These are phyloP conservation scores for Auxenochlorella pyrenoidosa DNA, from an alignment of 139 green algal genomes.

Conservation along the genomic window DNA sequence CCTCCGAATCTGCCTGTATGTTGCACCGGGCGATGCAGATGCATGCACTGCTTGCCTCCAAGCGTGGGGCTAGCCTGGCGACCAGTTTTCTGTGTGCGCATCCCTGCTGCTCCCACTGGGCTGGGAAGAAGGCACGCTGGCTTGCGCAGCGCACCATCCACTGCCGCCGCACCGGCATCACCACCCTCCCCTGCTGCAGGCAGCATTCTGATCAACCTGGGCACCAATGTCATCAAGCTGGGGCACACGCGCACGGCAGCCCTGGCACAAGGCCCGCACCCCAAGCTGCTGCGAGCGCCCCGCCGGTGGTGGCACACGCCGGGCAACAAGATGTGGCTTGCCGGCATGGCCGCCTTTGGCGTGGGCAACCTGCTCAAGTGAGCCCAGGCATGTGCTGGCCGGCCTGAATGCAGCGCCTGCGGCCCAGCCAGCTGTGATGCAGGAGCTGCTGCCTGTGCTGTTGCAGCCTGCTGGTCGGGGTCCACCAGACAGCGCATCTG, in stretches of 20 bases:
- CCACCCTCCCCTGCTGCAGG: not conserved
- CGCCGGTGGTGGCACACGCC: conserved; percentile 13
- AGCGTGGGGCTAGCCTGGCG: not conserved
- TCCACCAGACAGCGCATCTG: not conserved
- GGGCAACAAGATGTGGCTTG: conserved; percentile 67
- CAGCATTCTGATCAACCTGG: conserved; percentile 39
- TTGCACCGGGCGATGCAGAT: too few relatives aligned
- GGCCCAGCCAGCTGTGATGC: not conserved
- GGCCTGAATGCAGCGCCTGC: not conserved
- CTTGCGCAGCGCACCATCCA: not conserved
- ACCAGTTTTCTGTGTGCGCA: not conserved
- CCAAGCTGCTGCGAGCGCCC: not conserved
- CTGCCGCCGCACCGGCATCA: not conserved
- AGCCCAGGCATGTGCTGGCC: not conserved
- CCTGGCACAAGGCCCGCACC: conserved; percentile 30
- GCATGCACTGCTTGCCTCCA: not conserved
- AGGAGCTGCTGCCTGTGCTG: not conserved
- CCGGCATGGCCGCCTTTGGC: conserved; percentile 75
- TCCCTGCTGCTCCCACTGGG: too few relatives aligned
- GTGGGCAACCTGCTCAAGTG: conserved; percentile 79
- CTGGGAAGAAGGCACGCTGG: not conserved
- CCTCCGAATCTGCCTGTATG: not conserved
- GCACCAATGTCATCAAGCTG: conserved; percentile 91
- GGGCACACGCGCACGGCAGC: conserved; percentile 86
- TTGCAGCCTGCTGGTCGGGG: not conserved